phyloP scores from a whole-genome alignment of 768 basidiomycete genomes.

The Inosperma sp. region DNA sequence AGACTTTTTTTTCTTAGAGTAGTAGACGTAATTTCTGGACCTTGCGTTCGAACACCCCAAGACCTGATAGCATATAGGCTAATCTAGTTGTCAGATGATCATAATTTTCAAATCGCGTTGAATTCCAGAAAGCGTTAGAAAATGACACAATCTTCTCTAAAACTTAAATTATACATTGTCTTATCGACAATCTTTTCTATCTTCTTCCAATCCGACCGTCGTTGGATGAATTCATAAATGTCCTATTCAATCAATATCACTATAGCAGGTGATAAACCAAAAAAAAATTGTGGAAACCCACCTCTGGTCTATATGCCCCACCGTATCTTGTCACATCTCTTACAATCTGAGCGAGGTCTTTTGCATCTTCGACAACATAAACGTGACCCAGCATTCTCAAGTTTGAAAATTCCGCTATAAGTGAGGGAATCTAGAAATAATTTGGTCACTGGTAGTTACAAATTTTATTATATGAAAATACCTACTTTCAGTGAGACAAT shows the following conservation, averaged over 20 bases:
- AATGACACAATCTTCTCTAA: slow-evolving; percentile 84
- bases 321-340: slow-evolving; percentile 94
- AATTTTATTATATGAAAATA: not conserved
- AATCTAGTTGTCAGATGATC: too few species aligned
- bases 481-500: slow-evolving; percentile 77
- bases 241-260: slow-evolving; percentile 45
- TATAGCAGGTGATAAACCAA: not conserved
- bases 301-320: slow-evolving; percentile 92
- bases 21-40: too few species aligned
- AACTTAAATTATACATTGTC: slow-evolving; percentile 89
- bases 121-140: slow-evolving; percentile 28
- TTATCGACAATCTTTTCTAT: slow-evolving; percentile 96
- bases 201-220: slow-evolving; percentile 96
- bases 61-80: too few species aligned
- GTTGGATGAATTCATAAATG: slow-evolving; percentile 93
- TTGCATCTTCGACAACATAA: slow-evolving; percentile 92
- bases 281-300: slow-evolving; percentile 26
- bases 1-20: too few species aligned
- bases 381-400: slow-evolving; percentile 98
- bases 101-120: too few species aligned
- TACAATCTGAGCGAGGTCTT: slow-evolving; percentile 94
- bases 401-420: slow-evolving; percentile 86
- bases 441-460: not conserved
- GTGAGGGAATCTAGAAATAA: slow-evolving; percentile 54
- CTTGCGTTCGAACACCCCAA: too few species aligned